Base-by-base conservation (phyloP, 176 grass and related monocot genomes). In the Echinochloa phyllopogon region DNA sequence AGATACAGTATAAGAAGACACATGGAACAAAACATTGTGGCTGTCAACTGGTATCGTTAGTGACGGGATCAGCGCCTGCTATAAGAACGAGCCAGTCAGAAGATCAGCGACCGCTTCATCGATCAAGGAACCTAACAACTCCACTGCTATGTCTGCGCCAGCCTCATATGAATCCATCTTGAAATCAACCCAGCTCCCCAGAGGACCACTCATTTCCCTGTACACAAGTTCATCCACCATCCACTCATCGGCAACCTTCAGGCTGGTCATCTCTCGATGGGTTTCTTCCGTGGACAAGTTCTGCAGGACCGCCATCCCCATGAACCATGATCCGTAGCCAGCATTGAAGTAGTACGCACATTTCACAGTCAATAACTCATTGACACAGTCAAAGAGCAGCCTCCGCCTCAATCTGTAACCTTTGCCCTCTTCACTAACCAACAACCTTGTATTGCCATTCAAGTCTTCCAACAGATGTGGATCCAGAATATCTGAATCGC, bases 161-260 rank as follows among this genome's bases (percentile, higher is more conserved):
- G 72, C 66, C 77, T 96, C 75, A 53, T 91, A 94, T 18, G 86
- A 84, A 77, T 96, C 94, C 2, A 81, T 88, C 84, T 89, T 84
- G 84, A 99, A 99, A 84, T 99, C 71, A 33, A 92, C 84, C 97
- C 97, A 99, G 52, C 69, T 96, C 81, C 97, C 97, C 1, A 89
- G 84, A 62, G 85, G 78, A 74, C 50, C 57, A 78, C 94, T 94
- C 94, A 96, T 99, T 69, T 99, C 97, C 79, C 77, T 93, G 58
- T 96, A 91, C 72, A 99, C 97, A 56, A 94, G 88, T 58, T 94
- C 86, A 43, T 99, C 94, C 72, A 99, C 96, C 93, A 96, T 89
- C 89, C 89, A 86, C 53, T 99, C 94, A 75, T 91, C 97, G 0
- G 82, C 86, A 76, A 94, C 79, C 78, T 85, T 92, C 65, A 88